Percentiles rank a stretch among this genome's conserved stretches.
These are phyloP conservation scores for Mycena indigotica DNA, from an alignment of 768 basidiomycete species.

Conservation along the genomic window DNA sequence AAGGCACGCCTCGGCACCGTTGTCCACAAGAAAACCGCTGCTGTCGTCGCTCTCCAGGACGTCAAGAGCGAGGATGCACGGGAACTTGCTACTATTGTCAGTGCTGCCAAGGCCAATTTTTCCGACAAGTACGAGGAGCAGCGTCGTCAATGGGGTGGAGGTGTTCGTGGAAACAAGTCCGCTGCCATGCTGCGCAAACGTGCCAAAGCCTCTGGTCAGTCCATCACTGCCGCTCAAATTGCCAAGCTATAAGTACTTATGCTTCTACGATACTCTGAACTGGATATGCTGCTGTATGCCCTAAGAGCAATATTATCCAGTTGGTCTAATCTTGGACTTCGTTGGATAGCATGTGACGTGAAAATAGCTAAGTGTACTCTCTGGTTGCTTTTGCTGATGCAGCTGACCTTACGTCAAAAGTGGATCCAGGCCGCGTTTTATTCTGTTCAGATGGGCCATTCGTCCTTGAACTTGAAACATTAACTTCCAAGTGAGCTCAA, in stretches of 20 bases:
- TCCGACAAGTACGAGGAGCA: conserved; percentile 92
- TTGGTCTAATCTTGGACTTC: too few relatives aligned
- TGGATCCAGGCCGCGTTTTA: too few relatives aligned
- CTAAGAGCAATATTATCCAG: too few relatives aligned
- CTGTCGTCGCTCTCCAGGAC: conserved; percentile 89
- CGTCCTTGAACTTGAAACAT: too few relatives aligned
- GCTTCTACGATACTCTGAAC: too few relatives aligned
- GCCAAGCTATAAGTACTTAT: conserved; percentile 72
- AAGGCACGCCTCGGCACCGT: conserved; percentile 98
- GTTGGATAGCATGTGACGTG: too few relatives aligned
- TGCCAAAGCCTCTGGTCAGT: conserved; percentile 86
- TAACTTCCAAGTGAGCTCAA: too few relatives aligned
- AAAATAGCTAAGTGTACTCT: too few relatives aligned
- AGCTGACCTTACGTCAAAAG: too few relatives aligned
- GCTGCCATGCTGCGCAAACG: conserved; percentile 92
- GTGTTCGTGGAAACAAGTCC: conserved; percentile 92
- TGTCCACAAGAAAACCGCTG: conserved; percentile 97
- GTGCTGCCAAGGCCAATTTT: conserved; percentile 97
- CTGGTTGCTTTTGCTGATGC: too few relatives aligned
- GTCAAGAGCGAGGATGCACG: conserved; percentile 93
- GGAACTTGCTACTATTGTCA: conserved; percentile 89
- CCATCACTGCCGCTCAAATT: conserved; percentile 52
- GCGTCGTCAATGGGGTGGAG: conserved; percentile 94
- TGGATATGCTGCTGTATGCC: too few relatives aligned
- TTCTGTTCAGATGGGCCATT: too few relatives aligned